Base-by-base conservation (phyloP, 1,284 basidiomycete species). In the Pyrrhoderma noxium region DNA sequence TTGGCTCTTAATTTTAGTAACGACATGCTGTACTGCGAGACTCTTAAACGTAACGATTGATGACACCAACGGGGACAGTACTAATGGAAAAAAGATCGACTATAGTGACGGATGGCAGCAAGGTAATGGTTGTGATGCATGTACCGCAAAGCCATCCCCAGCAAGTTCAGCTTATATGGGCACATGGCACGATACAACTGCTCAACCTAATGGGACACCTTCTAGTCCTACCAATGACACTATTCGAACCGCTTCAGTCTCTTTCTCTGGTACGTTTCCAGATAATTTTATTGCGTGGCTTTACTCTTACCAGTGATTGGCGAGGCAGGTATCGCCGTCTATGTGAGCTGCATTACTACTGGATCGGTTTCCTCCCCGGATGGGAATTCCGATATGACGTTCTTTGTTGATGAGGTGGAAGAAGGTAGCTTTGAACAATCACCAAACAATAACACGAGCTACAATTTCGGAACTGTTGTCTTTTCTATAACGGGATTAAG, bases 361-460 rank as follows among this genome's bases (percentile, higher is more conserved):
- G 39, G 52, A 5, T 49, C 52, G 3, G 5, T n/a, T 4, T 8
- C n/a, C 9, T 38, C 27, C 27, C 52, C 52, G 8, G 35, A 45
- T 35, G 52, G 52, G 14, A 54, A 49, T 23, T 37, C 47, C 9
- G 52, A 54, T 31, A 49, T 54, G 52, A 22, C 43, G 7, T 54
- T 54, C 43, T n/a, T 31, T 27, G n/a, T 54, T 37, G 52, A 54
- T 25, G 52, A 43, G 8, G 21, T 21, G 9, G 14, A 8, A 14
- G 47, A 16, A 22, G 23, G 35, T 8, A 34, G n/a, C 3, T 54
- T 49, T 36, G 14, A 35, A 16, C 47, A 25, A 14, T 2, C 42
- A 31, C 34, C 52, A 11, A 39, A 45, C 36, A 47, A 47, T 21
- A 27, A 54, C 25, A 27, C 36, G 5, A 27, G 39, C 4, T 50